Base-by-base conservation (phyloP, 2,329 filamentous ascomycete species). In the Helicocarpus griseus region DNA sequence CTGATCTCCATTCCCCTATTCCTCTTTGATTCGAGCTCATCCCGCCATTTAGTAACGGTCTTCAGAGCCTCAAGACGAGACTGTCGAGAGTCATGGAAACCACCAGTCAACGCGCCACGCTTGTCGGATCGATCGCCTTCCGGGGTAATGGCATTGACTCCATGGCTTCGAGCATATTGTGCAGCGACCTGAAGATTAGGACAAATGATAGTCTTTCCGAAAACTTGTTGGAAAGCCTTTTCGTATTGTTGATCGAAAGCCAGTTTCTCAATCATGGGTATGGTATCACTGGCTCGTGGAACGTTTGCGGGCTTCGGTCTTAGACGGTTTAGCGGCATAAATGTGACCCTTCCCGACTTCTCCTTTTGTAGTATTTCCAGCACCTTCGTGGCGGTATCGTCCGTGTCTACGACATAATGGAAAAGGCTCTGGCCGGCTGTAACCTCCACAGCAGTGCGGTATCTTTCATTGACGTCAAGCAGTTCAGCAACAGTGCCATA, bases 71-170 rank as follows among this genome's bases (percentile, higher is more conserved):
- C 85, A n/a, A 97, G 77, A 21, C 91, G 85, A 1, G 91, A 97
- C 58, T 84, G 85, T 31, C 86, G 81, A 9, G 86, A 81, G 64
- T 98, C 93, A 56, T 95, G 86, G 64, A 86, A 98, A 61, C 93
- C 93, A 75, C 93, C 93, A 46, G 89, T 96, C 74, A 98, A 82
- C 13, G 90, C 91, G 69, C 93, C 93, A 60, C 91, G 86, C 72
- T 94, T 95, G 71, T 96, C 94, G 1, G 89, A 90, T 29, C 88
- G 88, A 68, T 97, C 91, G 67, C 93, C 93, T 52, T 97, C 90
- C 3, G 88, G 86, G 0, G 93, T 98, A 58, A 98, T 95, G 31
- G 89, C 90, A 61, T 89, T 89, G 22, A 97, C 83, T 17, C 87
- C 87, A 62, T 97, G 91, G 61, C 87, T 95, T 62, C 91, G 82